Conservation (phyloP, 441 rosid genomes). For the Syzygium malaccense region DNA sequence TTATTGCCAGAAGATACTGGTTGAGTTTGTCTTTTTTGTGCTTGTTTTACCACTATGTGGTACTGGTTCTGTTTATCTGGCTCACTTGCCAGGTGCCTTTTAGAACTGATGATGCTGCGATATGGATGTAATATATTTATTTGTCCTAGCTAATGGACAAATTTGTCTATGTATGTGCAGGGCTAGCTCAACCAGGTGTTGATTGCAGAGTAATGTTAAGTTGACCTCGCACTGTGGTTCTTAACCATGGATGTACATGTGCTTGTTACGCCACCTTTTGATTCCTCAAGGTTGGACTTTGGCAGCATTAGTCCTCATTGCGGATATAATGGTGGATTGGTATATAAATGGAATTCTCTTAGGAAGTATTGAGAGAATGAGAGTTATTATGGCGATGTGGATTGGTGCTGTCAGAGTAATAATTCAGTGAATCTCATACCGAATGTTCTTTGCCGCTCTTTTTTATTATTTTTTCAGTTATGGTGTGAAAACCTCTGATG, state of each 20-base stretch:
- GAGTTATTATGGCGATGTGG: not conserved
- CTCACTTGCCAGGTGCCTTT: not conserved
- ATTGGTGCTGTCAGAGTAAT: not conserved
- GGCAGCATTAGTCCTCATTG: not conserved
- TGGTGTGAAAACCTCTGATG: not conserved
- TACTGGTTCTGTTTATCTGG: not conserved
- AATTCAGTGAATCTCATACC: not conserved
- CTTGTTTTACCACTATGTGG: not conserved
- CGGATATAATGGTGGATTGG: not conserved
- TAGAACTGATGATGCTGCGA: not conserved
- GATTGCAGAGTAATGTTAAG: not conserved
- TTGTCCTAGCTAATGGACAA: not conserved
- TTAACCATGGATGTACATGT: not conserved
- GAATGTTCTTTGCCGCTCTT: not conserved
- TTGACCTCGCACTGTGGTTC: not conserved
- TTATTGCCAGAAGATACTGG: not conserved
- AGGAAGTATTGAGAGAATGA: not conserved
- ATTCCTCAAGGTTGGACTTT: not conserved
- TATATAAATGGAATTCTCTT: not conserved
- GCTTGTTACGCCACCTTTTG: not conserved
- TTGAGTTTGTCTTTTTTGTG: not conserved
- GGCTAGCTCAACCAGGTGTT: slow-evolving; percentile 24
- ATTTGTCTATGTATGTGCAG: slow-evolving; percentile 13
- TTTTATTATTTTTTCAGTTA: not conserved
- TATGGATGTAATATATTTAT: not conserved